Percentiles rank a stretch among this genome's conserved stretches.
Evolutionary conservation across 768 basidiomycete species (phyloP).

Genomic region (Sporobolomyces pararoseus): DNA sequence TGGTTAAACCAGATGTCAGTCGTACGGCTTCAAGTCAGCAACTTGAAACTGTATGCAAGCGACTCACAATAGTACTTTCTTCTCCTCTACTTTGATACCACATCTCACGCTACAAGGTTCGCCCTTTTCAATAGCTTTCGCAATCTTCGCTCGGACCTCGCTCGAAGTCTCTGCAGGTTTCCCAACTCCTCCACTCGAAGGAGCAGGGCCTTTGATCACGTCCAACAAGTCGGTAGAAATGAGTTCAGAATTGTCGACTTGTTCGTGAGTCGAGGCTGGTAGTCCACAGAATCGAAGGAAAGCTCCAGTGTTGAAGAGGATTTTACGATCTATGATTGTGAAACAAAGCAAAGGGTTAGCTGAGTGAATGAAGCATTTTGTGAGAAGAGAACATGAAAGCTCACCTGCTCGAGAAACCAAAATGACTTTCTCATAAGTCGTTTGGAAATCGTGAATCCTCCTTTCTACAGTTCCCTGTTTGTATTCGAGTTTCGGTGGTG

Average conservation of each 20-base stretch:
- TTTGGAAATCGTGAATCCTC: conserved; percentile 11
- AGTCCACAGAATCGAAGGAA: conserved; percentile 32
- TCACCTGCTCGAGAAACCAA: conserved; percentile 7
- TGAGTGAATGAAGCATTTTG: not conserved
- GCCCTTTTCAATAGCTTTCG: conserved; percentile 7
- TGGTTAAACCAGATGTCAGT: too few relatives aligned
- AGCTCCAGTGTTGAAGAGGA: conserved; percentile 16
- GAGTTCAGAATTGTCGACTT: conserved; percentile 17
- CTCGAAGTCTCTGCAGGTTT: not conserved
- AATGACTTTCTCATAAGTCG: conserved; percentile 18
- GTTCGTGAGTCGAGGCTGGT: conserved; percentile 5
- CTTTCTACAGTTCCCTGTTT: conserved; percentile 15
- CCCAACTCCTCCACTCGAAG: too few relatives aligned
- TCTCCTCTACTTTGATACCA: conserved; percentile 17
- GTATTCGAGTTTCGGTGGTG: conserved; percentile 3
- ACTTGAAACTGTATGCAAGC: not conserved
- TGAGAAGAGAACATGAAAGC: not conserved
- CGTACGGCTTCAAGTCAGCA: too few relatives aligned
- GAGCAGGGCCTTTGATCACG: not conserved
- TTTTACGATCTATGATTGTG: conserved; percentile 3
- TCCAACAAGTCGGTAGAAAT: conserved; percentile 20
- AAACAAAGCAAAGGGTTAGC: not conserved
- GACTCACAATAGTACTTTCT: not conserved
- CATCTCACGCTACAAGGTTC: conserved; percentile 10
- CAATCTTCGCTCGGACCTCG: conserved; percentile 3